Evolutionary conservation across 139 green algal genomes (phyloP).

Genomic region (Pleodorina starrii): DNA sequence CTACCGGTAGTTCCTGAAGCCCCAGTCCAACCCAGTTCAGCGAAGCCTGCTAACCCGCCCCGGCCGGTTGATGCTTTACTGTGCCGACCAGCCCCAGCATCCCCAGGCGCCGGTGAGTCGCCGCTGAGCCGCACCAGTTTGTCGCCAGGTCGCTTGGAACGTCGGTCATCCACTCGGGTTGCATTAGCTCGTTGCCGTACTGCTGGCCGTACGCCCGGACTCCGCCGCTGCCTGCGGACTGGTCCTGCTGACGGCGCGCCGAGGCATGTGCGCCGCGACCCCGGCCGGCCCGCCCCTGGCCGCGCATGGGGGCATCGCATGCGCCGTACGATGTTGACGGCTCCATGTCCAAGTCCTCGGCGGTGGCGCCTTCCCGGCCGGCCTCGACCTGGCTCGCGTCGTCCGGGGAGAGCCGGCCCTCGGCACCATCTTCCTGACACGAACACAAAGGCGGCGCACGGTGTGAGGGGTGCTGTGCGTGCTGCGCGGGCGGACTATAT

Average conservation of each 20-base stretch:
- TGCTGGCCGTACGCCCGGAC: conserved; percentile 45
- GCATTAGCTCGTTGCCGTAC: conserved; percentile 87
- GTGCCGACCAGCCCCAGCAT: too few relatives aligned
- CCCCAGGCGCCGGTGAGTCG: too few relatives aligned
- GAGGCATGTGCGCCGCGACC: neutral
- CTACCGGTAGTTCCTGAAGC: too few relatives aligned
- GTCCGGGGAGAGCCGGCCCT: too few relatives aligned
- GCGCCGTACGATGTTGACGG: neutral
- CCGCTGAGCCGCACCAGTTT: conserved; percentile 81
- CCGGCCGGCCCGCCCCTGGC: neutral
- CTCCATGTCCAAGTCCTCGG: neutral
- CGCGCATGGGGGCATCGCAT: neutral
- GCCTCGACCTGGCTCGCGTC: too few relatives aligned
- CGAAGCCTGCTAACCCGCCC: too few relatives aligned
- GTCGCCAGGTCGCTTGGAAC: conserved; percentile 79
- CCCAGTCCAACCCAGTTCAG: too few relatives aligned
- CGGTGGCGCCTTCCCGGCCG: neutral
- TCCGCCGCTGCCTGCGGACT: neutral
- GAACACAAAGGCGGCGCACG: too few relatives aligned
- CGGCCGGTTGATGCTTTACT: too few relatives aligned
- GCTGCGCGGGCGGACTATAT: too few relatives aligned
- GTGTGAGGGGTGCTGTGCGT: too few relatives aligned
- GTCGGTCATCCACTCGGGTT: conserved; percentile 93
- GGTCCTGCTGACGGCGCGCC: neutral
- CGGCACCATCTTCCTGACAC: too few relatives aligned